A percentile compares a stretch with the other conserved stretches of the same genome.
phyloP scores from a whole-genome alignment of 2,329 filamentous ascomycete genomes.

The Stagonosporopsis vannaccii region DNA sequence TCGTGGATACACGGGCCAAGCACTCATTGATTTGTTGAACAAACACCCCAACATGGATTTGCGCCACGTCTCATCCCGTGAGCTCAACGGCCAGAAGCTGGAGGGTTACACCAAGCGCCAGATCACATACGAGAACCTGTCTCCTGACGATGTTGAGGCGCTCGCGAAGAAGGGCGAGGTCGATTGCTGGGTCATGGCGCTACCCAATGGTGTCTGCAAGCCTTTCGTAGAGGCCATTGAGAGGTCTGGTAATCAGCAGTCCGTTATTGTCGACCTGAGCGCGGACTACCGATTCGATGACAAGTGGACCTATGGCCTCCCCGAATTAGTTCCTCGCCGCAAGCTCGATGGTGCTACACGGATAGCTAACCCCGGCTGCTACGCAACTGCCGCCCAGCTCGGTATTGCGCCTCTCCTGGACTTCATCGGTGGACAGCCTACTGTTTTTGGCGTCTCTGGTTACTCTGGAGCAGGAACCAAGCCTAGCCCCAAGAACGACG shows the following conservation, averaged over 20 bases:
- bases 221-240: constrained; percentile 91
- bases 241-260: constrained; percentile 68
- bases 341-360: constrained; percentile 79
- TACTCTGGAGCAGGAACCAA: constrained; percentile 97
- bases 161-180: constrained; percentile 86
- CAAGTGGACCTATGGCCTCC: constrained; percentile 87
- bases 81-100: constrained; percentile 85
- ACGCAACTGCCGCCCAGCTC: constrained; percentile 90
- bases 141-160: constrained; percentile 81
- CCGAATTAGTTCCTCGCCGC: constrained; percentile 80
- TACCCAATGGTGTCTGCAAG: constrained; percentile 94
- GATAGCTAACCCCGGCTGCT: constrained; percentile 94
- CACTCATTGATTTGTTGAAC: constrained; percentile 86
- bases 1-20: constrained; percentile 92
- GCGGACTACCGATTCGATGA: constrained; percentile 93
- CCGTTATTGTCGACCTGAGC: constrained; percentile 90
- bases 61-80: constrained; percentile 89
- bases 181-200: constrained; percentile 97
- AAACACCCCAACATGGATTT: constrained; percentile 89
- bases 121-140: constrained; percentile 90
- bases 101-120: constrained; percentile 90
- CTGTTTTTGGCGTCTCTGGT: constrained; percentile 88
- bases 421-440: constrained; percentile 79
- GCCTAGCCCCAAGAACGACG: constrained; percentile 91
- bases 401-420: constrained; percentile 83